Conservation (phyloP, 31 red algal species). For the Pterothamnion heteromorphum region DNA sequence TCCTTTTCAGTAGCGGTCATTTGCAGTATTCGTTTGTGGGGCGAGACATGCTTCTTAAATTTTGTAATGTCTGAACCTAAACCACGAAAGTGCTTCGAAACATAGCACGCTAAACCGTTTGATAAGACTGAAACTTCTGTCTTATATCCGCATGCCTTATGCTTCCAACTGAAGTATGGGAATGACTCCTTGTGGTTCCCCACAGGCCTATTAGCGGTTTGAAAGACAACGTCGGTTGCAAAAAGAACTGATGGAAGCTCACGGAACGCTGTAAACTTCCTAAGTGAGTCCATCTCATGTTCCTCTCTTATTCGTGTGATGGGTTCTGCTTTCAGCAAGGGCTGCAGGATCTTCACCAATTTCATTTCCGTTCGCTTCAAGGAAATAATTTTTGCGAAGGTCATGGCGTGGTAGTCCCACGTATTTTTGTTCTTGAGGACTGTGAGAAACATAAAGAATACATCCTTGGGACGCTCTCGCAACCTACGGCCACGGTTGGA, state of each 20-base stretch:
- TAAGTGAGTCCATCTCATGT: no score
- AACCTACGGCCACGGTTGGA: background rate
- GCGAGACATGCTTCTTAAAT: no score
- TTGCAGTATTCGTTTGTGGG: no score
- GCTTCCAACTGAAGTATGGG: conserved; percentile 43
- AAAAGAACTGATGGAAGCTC: background rate
- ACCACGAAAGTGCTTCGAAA: background rate
- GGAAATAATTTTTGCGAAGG: background rate
- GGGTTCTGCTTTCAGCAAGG: no score
- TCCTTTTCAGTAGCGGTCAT: no score
- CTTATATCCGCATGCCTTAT: conserved; percentile 45
- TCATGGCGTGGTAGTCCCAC: background rate
- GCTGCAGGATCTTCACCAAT: background rate
- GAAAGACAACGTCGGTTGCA: conserved; percentile 44
- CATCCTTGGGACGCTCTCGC: background rate
- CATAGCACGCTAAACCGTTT: background rate
- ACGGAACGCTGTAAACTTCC: background rate
- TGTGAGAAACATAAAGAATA: background rate
- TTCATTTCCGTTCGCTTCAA: background rate
- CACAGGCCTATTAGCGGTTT: background rate
- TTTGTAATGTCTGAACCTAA: background rate
- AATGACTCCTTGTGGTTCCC: conserved; percentile 15
- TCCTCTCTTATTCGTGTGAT: no score
- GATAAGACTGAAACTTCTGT: conserved; percentile 27
- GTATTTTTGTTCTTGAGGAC: background rate